Conservation (phyloP, 192 early-diverging fungal species). For the Podila clonocystis region DNA sequence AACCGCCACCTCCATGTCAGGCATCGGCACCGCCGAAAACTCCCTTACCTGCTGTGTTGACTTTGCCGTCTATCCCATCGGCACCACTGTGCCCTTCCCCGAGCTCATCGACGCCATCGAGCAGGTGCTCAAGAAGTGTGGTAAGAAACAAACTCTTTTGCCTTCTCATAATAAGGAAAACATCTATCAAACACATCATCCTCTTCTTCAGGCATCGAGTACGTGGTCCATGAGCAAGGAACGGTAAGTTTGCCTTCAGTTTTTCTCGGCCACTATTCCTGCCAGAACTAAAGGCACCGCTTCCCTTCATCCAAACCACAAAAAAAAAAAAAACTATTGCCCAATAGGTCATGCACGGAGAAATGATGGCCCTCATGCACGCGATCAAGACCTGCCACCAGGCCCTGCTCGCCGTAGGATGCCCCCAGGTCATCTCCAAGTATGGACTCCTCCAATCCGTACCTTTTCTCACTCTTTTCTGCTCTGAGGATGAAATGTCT, state of each 20-base stretch:
- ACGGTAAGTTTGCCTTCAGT: neutral
- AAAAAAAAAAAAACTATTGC: neutral
- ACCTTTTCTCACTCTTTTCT: neutral
- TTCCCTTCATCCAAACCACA: neutral
- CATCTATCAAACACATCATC: too few species aligned
- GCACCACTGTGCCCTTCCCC: conserved; percentile 1
- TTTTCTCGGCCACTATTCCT: neutral
- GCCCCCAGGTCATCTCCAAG: conserved; percentile 13
- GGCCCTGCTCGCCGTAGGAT: conserved; percentile 8
- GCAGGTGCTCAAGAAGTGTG: conserved; percentile 10
- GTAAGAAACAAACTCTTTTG: neutral
- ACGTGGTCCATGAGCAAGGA: neutral
- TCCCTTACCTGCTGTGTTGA: conserved; percentile 1
- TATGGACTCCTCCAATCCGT: neutral
- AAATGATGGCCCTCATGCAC: conserved; percentile 12
- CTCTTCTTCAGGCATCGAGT: neutral
- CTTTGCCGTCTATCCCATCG: conserved; percentile 27
- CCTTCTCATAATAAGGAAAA: neutral
- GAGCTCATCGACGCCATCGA: conserved; percentile 16
- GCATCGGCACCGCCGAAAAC: neutral
- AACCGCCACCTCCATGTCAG: neutral
- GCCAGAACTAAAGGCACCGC: neutral
- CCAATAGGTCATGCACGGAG: conserved; percentile 12
- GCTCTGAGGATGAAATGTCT: neutral
- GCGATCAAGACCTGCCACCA: conserved; percentile 19